phyloP scores from a whole-genome alignment of 352 stramenopile species.

The Phytophthora nicotianae region DNA sequence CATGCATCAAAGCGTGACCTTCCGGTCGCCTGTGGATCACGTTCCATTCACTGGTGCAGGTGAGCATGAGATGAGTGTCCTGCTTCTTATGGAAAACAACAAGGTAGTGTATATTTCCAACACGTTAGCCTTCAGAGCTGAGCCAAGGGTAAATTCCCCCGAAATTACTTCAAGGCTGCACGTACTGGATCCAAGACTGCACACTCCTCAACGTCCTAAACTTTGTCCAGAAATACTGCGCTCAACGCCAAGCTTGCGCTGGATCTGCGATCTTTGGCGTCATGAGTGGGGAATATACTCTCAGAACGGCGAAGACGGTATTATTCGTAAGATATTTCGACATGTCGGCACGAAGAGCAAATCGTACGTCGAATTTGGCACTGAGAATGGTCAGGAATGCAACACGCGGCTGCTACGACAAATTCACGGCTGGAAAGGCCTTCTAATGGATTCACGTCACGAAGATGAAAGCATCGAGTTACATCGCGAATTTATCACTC shows the following conservation, averaged over 20 bases:
- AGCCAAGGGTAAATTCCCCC: slow-evolving; percentile 7
- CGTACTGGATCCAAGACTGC: slow-evolving; percentile 24
- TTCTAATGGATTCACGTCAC: slow-evolving; percentile 65
- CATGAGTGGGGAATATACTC: slow-evolving; percentile 72
- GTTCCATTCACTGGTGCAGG: slow-evolving; percentile 22
- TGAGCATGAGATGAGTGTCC: slow-evolving; percentile 37
- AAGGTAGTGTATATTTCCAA: slow-evolving; percentile 39
- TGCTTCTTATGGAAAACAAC: slow-evolving; percentile 57
- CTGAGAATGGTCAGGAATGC: slow-evolving; percentile 57
- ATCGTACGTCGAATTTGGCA: slow-evolving; percentile 74
- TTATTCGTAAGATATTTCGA: slow-evolving; percentile 64
- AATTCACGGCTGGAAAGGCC: slow-evolving; percentile 49
- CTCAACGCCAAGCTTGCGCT: slow-evolving; percentile 15
- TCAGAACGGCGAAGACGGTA: slow-evolving; percentile 76
- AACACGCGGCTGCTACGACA: slow-evolving; percentile 68
- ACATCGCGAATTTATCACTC: slow-evolving; percentile 61
- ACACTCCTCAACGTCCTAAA: slow-evolving; percentile 32
- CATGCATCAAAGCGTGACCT: slow-evolving; percentile 35
- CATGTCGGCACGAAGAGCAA: slow-evolving; percentile 42
- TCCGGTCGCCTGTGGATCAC: slow-evolving; percentile 44
- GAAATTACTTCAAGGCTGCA: slow-evolving; percentile 20
- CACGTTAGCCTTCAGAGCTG: slow-evolving; percentile 27
- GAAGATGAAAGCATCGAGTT: slow-evolving; percentile 55
- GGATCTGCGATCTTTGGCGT: slow-evolving; percentile 65
- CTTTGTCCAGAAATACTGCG: slow-evolving; percentile 24